A percentile compares a stretch with the other conserved stretches of the same genome.
These are phyloP conservation scores for Xylariaceae sp. DNA, from an alignment of 2,329 filamentous ascomycete genomes.

Conservation along the genomic window DNA sequence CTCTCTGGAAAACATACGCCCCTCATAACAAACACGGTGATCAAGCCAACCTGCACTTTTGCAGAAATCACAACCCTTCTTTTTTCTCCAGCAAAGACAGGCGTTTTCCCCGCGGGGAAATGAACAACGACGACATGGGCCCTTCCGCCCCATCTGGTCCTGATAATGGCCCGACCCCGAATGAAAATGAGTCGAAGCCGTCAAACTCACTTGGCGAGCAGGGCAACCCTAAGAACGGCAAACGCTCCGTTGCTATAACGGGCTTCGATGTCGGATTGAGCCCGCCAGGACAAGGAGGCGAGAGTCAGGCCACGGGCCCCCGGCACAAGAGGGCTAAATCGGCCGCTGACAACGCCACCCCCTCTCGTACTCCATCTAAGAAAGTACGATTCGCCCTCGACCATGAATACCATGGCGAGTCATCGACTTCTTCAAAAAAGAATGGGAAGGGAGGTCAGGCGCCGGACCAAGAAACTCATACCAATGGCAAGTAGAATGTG, in stretches of 20 bases:
- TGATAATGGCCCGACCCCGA: neutral
- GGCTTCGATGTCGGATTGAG: neutral
- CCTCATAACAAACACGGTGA: neutral
- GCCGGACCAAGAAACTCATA: constrained; percentile 2
- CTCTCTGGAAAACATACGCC: constrained; percentile 6
- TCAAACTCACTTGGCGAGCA: neutral
- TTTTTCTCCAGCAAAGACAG: too few relatives aligned
- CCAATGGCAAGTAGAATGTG: constrained; percentile 22
- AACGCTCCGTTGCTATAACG: neutral
- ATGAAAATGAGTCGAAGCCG: neutral
- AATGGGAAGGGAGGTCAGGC: neutral
- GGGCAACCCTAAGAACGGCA: neutral
- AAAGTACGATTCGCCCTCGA: constrained; percentile 5
- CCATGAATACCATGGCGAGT: neutral
- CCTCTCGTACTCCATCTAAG: constrained; percentile 1
- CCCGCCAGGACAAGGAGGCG: neutral
- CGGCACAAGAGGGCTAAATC: neutral
- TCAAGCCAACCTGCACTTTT: too few relatives aligned
- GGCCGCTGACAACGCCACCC: neutral
- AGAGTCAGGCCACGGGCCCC: neutral
- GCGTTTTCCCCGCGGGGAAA: neutral
- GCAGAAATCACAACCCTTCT: too few relatives aligned
- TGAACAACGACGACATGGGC: neutral
- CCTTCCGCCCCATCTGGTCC: too few relatives aligned
- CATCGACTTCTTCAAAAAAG: neutral